Percentiles rank a stretch among this genome's conserved stretches.
phyloP scores from a whole-genome alignment of 352 stramenopile species.

The Phytophthora capsici region DNA sequence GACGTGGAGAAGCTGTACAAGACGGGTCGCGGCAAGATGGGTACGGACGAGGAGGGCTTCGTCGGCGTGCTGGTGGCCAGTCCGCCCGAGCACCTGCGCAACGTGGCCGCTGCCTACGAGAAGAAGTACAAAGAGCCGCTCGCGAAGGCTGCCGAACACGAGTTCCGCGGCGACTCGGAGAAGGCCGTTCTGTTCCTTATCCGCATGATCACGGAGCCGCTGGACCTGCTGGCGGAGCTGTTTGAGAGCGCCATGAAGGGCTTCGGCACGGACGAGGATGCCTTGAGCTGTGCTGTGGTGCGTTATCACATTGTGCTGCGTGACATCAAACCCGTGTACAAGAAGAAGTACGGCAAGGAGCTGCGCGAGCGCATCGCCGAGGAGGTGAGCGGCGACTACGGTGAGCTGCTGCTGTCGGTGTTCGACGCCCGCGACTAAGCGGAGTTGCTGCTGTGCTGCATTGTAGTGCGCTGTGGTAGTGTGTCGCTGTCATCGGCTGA shows the following conservation, averaged over 20 bases:
- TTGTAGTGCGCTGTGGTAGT: background rate
- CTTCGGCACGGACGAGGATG: conserved; percentile 76
- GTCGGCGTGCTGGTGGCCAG: conserved; percentile 56
- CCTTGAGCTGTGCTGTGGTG: conserved; percentile 65
- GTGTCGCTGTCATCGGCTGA: background rate
- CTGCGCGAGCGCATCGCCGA: conserved; percentile 82
- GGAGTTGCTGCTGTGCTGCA: background rate
- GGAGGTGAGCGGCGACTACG: conserved; percentile 80
- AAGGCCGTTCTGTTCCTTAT: conserved; percentile 70
- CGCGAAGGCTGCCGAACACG: conserved; percentile 65
- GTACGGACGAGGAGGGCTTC: conserved; percentile 76
- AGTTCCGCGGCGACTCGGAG: conserved; percentile 69
- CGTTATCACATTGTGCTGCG: conserved; percentile 84
- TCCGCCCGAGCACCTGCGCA: conserved; percentile 69
- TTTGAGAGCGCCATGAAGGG: conserved; percentile 80
- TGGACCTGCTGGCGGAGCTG: conserved; percentile 65
- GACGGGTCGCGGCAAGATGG: conserved; percentile 68
- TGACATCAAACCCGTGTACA: conserved; percentile 84
- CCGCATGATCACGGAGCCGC: conserved; percentile 67
- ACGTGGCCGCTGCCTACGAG: conserved; percentile 61
- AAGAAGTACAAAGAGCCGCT: conserved; percentile 79
- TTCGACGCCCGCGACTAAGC: conserved; percentile 56
- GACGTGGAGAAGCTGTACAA: conserved; percentile 77
- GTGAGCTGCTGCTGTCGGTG: conserved; percentile 68
- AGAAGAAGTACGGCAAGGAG: conserved; percentile 83